Percentiles rank a stretch among this genome's conserved stretches.
These are phyloP conservation scores for Komagataella pastoris DNA, from an alignment of 805 yeast species.

Conservation along the genomic window DNA sequence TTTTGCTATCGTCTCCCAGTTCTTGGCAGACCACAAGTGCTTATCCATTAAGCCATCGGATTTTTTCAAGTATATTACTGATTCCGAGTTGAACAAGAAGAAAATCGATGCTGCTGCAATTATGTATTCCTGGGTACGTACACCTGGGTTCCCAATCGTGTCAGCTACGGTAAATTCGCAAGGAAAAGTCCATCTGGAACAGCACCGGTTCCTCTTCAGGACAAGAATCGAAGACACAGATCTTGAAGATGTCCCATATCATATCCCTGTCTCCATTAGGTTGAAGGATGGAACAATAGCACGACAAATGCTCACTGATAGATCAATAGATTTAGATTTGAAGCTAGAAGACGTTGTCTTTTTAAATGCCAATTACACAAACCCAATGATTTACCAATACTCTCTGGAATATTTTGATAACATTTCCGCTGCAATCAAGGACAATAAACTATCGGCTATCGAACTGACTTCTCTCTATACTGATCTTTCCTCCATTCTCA, in stretches of 20 bases:
- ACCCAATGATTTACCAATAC: conserved; percentile 37
- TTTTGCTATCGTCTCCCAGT: conserved; percentile 5
- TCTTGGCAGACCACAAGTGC: conserved; percentile 17
- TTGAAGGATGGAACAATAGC: conserved; percentile 19
- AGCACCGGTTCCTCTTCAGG: conserved; percentile 20
- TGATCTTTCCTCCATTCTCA: conserved; percentile 26
- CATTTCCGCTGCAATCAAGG: conserved; percentile 11
- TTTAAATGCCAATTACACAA: conserved; percentile 30
- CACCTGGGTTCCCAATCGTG: conserved; percentile 47
- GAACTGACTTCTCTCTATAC: conserved; percentile 24
- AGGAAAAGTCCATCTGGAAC: conserved; percentile 19
- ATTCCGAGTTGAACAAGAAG: conserved; percentile 11
- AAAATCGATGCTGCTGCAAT: conserved; percentile 34
- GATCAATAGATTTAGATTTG: conserved; percentile 19
- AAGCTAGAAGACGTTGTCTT: conserved; percentile 20
- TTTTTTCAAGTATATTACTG: conserved; percentile 31
- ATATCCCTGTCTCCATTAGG: conserved; percentile 41
- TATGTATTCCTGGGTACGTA: conserved; percentile 45
- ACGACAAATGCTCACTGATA: conserved; percentile 29
- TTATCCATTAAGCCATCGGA: conserved; percentile 34
- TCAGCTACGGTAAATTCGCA: conserved; percentile 17
- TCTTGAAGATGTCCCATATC: conserved; percentile 45
- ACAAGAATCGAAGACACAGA: conserved; percentile 7
- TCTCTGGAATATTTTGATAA: conserved; percentile 12
- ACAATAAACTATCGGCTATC: conserved; percentile 10